Evolutionary conservation across 108 stramenopile genomes (phyloP), one percentile per base, ranked within the genome.

Genomic region (Discostella pseudostelligera): DNA sequence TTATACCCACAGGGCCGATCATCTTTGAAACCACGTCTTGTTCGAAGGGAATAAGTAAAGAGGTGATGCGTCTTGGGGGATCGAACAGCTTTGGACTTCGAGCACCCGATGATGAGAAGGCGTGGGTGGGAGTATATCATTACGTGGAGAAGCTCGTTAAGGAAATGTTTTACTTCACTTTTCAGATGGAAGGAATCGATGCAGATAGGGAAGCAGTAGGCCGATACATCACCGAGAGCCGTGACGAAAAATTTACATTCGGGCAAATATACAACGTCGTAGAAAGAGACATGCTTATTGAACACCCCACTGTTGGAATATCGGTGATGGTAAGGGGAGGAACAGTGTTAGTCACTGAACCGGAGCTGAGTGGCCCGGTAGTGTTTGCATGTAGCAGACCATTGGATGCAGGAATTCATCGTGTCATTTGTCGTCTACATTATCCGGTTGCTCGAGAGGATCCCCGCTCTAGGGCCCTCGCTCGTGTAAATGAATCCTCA

Each of bases 81-180:
- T 57, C 39, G 51, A 64, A 56, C 36, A 54, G 54, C 10, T 55
- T 74, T 48, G 17, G 54, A 17, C 28, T 74, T 16, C 29, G 65
- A 39, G 72, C 72, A 14, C 72, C 72, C 14, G 72, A 74, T 29
- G 72, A 74, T 45, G 48, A 48, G 16, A 62, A 48, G 25, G 48
- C 66, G 17, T 74, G 74, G 74, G 57, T 65, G 8, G 74, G 74
- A 0, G 13, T 74, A 0, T 67, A 61, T 40, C 50, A 67, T 56
- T 49, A 67, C 36, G 17, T 74, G 66, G 74, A 74, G 54, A 44
- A 56, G 19, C 60, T 74, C 20, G 37, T 55, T 16, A 24, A 14
- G 0, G 66, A 67, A 13, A 26, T 46, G n/a, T 74, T 62, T 57
- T 67, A 73, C 44, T 65, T 73, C 60, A 58, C 39, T 3, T 65